Conservation (phyloP, 2,329 filamentous ascomycete genomes). For the Cryphonectria nitschkei region DNA sequence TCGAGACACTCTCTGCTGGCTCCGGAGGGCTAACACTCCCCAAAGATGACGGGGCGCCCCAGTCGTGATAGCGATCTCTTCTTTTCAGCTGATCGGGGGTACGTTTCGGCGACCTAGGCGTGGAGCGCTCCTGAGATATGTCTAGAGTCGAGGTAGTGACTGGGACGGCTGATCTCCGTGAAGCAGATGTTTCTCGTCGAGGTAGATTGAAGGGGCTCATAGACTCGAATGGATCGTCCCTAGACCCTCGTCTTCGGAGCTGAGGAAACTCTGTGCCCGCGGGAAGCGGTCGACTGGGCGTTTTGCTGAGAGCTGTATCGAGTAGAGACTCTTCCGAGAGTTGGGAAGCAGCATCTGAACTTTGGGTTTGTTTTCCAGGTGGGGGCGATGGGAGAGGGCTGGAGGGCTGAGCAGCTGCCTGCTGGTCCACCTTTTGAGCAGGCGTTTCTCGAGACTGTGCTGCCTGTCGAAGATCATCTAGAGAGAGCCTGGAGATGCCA, state of each 20-base stretch:
- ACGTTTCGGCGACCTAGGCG: background rate
- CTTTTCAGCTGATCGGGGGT: background rate
- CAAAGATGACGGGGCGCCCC: slow-evolving; percentile 3
- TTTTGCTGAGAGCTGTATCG: background rate
- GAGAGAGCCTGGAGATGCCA: background rate
- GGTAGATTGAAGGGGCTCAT: slow-evolving; percentile 28
- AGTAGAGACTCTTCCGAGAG: background rate
- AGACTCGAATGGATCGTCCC: slow-evolving; percentile 22
- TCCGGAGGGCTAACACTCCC: background rate
- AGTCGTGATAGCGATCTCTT: background rate
- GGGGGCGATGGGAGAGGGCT: background rate
- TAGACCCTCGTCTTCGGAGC: slow-evolving; percentile 16
- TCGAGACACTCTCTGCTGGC: background rate
- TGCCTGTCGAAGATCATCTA: slow-evolving; percentile 4
- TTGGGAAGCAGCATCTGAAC: background rate
- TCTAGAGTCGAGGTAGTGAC: background rate
- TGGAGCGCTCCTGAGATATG: background rate
- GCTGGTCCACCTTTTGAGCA: background rate
- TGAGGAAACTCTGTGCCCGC: slow-evolving; percentile 18
- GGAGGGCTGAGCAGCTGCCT: background rate
- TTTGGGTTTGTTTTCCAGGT: background rate
- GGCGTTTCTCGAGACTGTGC: background rate
- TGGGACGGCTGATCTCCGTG: background rate
- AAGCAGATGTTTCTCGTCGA: background rate
- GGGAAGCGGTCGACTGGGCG: background rate